Base-by-base conservation (phyloP, 2,329 filamentous ascomycete species). In the Fusarium armeniacum region DNA sequence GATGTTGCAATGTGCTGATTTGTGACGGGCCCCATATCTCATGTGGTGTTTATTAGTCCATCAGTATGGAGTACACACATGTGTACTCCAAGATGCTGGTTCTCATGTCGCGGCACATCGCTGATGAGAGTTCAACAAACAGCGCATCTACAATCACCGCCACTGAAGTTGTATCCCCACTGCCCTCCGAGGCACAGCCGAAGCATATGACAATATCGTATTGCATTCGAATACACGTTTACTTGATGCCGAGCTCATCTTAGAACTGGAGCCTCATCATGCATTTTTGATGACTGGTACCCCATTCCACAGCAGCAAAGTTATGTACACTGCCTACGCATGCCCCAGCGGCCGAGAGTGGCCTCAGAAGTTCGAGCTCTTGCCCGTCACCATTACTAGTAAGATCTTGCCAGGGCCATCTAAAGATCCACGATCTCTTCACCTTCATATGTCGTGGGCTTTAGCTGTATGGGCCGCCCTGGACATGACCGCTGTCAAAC, bases 181-280 rank as follows among this genome's bases (percentile, higher is more conserved):
- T 55, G 54, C 43, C 47, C 65, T 62, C 68, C 71, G 73, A 75
- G 64, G 66, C 73, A 71, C 63, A 72, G 70, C 70, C 70, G 73
- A 72, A 65, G 65, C 65, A 70, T 65, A 69, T 70, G 64, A 73
- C 66, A 70, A 46, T 36, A 52, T 52, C 44, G 44, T 28, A 51
- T 36, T 52, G 55, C 38, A 46, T 46, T 59, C 65, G 52, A 56
- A 57, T 62, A 56, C 57, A 70, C 49, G 58, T 50, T 57, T 36
- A 35, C 41, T 62, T 45, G 51, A 41, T 41, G 49, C 30, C 38
- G 35, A 70, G 32, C 49, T 53, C 49, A 43, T 50, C 40, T 65
- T 30, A 43, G n/a, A 35, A 52, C 51, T 50, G 24, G 41, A 55
- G 50, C 53, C 33, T 63, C 36, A 59, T 53, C 32, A 53, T 55